Base-by-base conservation (phyloP, 202 grass and related monocot genomes). In the Schoenoplectus tabernaemontani region DNA sequence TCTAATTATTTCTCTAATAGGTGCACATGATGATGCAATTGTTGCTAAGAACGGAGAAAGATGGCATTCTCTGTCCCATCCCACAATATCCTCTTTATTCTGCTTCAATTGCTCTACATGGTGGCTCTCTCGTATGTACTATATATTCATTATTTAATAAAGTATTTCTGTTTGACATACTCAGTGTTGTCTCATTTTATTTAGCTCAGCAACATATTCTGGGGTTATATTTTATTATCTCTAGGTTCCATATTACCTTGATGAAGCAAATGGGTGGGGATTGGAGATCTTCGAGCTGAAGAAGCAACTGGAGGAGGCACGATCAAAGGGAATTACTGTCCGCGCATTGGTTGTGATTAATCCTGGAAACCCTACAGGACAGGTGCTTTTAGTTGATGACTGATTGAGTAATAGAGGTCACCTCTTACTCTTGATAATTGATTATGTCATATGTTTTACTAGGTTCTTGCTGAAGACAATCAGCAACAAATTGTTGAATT, bases 21-120 rank as follows among this genome's bases (percentile, higher is more conserved):
- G 96, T 99, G 59, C 96, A 93, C 66, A 95, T 95, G 90, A 99
- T 99, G 96, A 93, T 95, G 92, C 96, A 99, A 67, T 83, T 99
- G 64, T 71, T 99, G 85, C 85, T 99, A 81, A 89, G 91, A 1
- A 92, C 90, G 59, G 90, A 99, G 92, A 95, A 93, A 73, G 96
- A 99, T 76, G 96, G 96, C 75, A 95, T 99, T 89, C 85, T 99
- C 64, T 93, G 90, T 64, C 96, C 96, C 82, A 92, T 95, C 81
- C 92, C 96, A 62, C 96, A 99, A 84, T 99, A 99, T 79, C 92
- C 92, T 0, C 75, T 99, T 41, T 99, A 99, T 77, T 99, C 96
- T 82, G 96, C 92, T 48, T 91, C 96, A 20, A 93, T 99, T 85
- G 86, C 90, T 80, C 96, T 99, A 79, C 96, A 95, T 58, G 92